These are phyloP conservation scores for Candida multigemmis DNA, from an alignment of 805 yeast species.

Conservation along the genomic window DNA sequence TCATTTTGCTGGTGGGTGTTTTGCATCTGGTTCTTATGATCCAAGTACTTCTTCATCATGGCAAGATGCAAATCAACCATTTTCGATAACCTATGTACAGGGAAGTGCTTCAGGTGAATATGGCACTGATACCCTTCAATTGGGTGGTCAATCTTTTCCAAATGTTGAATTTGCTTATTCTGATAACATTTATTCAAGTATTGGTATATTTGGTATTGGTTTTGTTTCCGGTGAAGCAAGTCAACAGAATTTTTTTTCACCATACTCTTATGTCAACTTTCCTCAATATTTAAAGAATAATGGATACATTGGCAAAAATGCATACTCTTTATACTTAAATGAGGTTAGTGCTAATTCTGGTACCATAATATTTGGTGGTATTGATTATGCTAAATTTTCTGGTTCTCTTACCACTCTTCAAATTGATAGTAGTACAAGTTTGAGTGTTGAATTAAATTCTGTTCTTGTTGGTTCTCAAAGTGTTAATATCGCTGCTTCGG, in stretches of 20 bases:
- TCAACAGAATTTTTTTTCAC: too few relatives aligned
- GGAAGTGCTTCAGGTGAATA: too few relatives aligned
- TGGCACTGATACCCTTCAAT: slow-evolving; percentile 4
- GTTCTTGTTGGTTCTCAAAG: too few relatives aligned
- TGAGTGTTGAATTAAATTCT: too few relatives aligned
- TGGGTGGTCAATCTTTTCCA: slow-evolving; percentile 3
- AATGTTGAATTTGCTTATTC: slow-evolving; percentile 5
- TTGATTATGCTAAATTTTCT: slow-evolving; percentile 13
- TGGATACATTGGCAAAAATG: slow-evolving; percentile 19
- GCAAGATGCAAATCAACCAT: too few relatives aligned
- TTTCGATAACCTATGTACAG: too few relatives aligned
- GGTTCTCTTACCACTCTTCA: slow-evolving; percentile 12
- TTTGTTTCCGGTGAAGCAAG: slow-evolving; percentile 2
- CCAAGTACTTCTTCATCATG: too few relatives aligned
- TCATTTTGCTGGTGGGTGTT: too few relatives aligned
- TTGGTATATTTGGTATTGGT: slow-evolving; percentile 7
- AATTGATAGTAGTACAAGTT: too few relatives aligned
- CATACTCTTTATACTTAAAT: slow-evolving; percentile 25
- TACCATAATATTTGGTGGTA: slow-evolving; percentile 17
- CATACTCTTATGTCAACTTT: slow-evolving; percentile 22
- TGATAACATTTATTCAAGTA: slow-evolving; percentile 2
- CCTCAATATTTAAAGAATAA: slow-evolving; percentile 19
- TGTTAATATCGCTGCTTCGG: too few relatives aligned
- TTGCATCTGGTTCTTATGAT: too few relatives aligned
- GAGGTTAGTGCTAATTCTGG: slow-evolving; percentile 10